phyloP scores from a whole-genome alignment of 257 asterid genomes.

The Henckelia pumila region DNA sequence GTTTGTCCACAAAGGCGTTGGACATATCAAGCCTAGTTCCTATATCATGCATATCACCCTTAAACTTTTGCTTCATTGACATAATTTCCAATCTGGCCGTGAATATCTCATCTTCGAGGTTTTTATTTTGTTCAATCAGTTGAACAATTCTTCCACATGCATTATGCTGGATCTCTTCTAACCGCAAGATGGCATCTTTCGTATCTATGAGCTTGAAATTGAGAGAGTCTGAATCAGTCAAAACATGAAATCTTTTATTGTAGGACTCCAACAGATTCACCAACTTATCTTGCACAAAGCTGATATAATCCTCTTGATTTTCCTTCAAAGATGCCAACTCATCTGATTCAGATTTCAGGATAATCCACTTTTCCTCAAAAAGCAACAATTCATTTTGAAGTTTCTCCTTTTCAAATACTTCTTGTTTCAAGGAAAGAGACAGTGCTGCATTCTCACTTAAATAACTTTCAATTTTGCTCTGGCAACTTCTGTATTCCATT shows the following conservation, averaged over 20 bases:
- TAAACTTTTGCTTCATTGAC: slow-evolving; percentile 56
- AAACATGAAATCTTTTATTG: slow-evolving; percentile 30
- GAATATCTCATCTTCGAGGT: slow-evolving; percentile 53
- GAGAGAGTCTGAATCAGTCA: slow-evolving; percentile 31
- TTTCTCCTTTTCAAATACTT: slow-evolving; percentile 46
- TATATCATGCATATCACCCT: slow-evolving; percentile 44
- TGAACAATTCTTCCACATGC: slow-evolving; percentile 39
- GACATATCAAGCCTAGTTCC: slow-evolving; percentile 53
- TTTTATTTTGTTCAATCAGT: slow-evolving; percentile 64
- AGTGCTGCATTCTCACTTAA: slow-evolving; percentile 60
- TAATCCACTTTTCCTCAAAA: slow-evolving; percentile 43
- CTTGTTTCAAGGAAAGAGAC: slow-evolving; percentile 54
- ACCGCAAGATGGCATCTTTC: slow-evolving; percentile 46
- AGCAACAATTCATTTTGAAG: slow-evolving; percentile 47
- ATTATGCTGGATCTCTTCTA: slow-evolving; percentile 63
- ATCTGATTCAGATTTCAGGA: slow-evolving; percentile 45
- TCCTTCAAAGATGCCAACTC: slow-evolving; percentile 53
- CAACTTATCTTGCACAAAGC: slow-evolving; percentile 52
- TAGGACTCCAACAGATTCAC: slow-evolving; percentile 45
- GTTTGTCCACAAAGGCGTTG: slow-evolving; percentile 63
- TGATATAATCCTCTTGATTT: slow-evolving; percentile 45
- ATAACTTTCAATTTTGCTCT: slow-evolving; percentile 59
- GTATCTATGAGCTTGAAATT: slow-evolving; percentile 35
- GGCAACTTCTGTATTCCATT: slow-evolving; percentile 38
- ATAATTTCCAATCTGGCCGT: slow-evolving; percentile 59